Evolutionary conservation across 1,284 basidiomycete species (phyloP), one percentile per base, ranked within the genome.

Genomic region (Malassezia brasiliensis): DNA sequence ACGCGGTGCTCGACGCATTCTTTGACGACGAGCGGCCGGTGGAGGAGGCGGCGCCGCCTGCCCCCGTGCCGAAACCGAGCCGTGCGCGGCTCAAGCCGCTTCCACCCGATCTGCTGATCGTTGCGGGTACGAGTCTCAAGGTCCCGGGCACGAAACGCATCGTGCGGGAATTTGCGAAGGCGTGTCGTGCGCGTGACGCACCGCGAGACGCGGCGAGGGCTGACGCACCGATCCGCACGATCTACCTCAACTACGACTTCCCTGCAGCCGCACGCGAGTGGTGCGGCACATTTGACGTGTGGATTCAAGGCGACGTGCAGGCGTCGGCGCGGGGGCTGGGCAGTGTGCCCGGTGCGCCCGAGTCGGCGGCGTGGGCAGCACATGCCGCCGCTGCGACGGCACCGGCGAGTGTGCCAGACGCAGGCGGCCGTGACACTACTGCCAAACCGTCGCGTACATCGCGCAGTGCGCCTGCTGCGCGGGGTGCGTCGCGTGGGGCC

Each of bases 41-140:
- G 10, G 15, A 56, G 15, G 42, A 51, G 9, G 52, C 54, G 41
- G 15, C 10, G 35, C 20, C 8, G 14, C 15, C 15, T 12, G 34
- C 7, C 1, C 20, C 14, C 28, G 38, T 6, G 10, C 12, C 34
- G 22, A 42, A 50, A 14, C 15, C 22, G 36, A 54, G 58, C 25
- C 51, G 51, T 47, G 41, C 56, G 28, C 56, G 67, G 17, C 59
- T 72, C 14, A 74, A 72, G 59, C 72, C 72, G 8, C 53, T 74
- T 17, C 64, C 83, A 66, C 91, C 91, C 1, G 91, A 96, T 69
- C 80, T 94, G 77, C 79, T 96, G 39, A 85, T 96, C 66, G 85
- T 96, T 63, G 93, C 94, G 84, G 91, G 91, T 38, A 96, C 91
- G 14, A 90, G 88, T 28, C 81, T 96, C 63, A 93, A 94, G 62